These are phyloP conservation scores for Closterium sp. DNA, from an alignment of 139 green algal genomes.

Conservation along the genomic window DNA sequence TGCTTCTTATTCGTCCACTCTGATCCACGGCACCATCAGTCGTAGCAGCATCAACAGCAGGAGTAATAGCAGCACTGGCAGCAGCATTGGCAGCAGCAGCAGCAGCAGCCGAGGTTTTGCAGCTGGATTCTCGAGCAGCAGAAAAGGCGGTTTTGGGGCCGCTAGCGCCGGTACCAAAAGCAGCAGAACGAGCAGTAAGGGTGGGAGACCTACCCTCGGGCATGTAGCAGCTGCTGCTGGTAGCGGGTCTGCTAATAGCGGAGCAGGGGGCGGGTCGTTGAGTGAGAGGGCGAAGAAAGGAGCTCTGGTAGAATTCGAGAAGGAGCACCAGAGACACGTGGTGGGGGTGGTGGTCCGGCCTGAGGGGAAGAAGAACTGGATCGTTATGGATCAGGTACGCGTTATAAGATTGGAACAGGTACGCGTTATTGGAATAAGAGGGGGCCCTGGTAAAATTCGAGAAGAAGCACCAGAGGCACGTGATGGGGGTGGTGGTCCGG, in stretches of 20 bases:
- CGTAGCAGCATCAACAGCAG: too few relatives aligned
- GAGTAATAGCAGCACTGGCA: not conserved
- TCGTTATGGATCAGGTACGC: conserved; percentile 22
- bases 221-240: not conserved
- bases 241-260: not conserved
- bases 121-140: not conserved
- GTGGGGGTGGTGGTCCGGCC: conserved; percentile 23
- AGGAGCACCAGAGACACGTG: conserved; percentile 51
- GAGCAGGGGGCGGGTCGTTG: not conserved
- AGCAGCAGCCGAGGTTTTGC: not conserved
- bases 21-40: not conserved
- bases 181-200: not conserved
- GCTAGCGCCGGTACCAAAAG: not conserved
- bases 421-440: too few relatives aligned
- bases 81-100: not conserved
- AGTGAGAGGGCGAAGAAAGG: conserved; percentile 28
- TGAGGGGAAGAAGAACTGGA: conserved; percentile 42
- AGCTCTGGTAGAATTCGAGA: conserved; percentile 67
- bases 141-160: not conserved
- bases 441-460: too few relatives aligned
- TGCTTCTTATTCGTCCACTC: not conserved
- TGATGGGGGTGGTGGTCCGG: too few relatives aligned
- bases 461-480: too few relatives aligned
- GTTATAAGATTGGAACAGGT: not conserved
- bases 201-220: not conserved